Evolutionary conservation across 768 basidiomycete species (phyloP), one percentile per base, ranked within the genome.

Genomic region (Rickenella mellea): DNA sequence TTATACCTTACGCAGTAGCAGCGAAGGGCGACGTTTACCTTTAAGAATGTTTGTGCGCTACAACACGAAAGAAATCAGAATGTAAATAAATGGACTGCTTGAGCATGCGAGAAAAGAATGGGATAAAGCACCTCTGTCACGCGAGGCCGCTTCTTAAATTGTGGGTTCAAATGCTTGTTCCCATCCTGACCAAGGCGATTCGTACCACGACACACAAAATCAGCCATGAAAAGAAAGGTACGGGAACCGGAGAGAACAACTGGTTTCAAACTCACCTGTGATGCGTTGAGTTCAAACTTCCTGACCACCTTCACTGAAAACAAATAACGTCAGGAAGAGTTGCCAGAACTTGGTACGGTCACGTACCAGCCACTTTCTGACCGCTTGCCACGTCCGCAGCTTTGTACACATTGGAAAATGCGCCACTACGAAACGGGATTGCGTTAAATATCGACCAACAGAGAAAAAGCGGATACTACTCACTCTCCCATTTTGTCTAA

Each of bases 401-500:
- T 58, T 87, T 88, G 73, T 94, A 99, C 7, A 99, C 94, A 57
- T 96, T 90, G n/a, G 93, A 97, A 60, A 99, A 99, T 31, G 94
- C 94, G 46, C 94, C 94, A 54, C 81, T 88, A n/a, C n/a, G n/a
- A n/a, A n/a, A n/a, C n/a, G n/a, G n/a, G n/a, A n/a, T n/a, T n/a
- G n/a, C n/a, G n/a, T n/a, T n/a, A n/a, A n/a, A n/a, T n/a, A n/a
- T n/a, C n/a, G n/a, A n/a, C n/a, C n/a, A n/a, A n/a, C n/a, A n/a
- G 39, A 42, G 44, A 36, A 41, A 33, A 36, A 43, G 33, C 32
- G 27, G 43, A 40, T 42, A 37, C 41, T 27, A 82, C 89, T 61
- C 48, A 92, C 89, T 92, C 89, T 69, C 89, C 90, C 89, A 91
- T 92, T 71, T 89, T 90, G 41, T 83, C 78, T 6, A 84, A 38